Evolutionary conservation across 257 asterid genomes (phyloP), one percentile per base, ranked within the genome.

Genomic region (Coffea eugenioides): DNA sequence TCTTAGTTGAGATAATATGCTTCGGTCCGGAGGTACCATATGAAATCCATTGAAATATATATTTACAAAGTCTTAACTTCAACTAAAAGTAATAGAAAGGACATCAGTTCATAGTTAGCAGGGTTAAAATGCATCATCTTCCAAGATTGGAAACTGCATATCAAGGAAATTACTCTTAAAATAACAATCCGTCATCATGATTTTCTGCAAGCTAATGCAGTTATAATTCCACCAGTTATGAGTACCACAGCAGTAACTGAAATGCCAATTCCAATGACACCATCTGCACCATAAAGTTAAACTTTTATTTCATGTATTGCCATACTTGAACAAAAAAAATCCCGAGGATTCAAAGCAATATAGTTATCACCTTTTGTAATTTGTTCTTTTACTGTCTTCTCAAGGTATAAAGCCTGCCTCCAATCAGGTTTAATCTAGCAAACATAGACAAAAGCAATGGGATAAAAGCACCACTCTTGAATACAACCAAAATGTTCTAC

Each of bases 401-500:
- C 89, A 48, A 93, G 88, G 68, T 89, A 83, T 66, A 87, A 81
- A 69, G 98, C 94, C 85, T 89, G 97, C 77, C 94, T 89, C 94
- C 94, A 91, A 76, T 91, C 93, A 0, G 95, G 94, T 62, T 91
- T 94, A 88, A 93, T 91, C 97, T 93, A 67, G 62, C 74, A 61
- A 76, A 48, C 15, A 21, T 34, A 49, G 54, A 62, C 51, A 23
- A 36, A 6, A 15, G 14, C 0, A 51, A 1, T 21, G 12, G 10
- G 39, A 39, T 16, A 21, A 31, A 10, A 69, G 3, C 9, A 56
- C 46, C 11, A 4, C 11, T 7, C 49, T 15, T 21, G 39, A n/a
- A 61, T 4, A 36, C n/a, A 34, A 73, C 15, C 56, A 0, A 2
- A 20, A 9, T 18, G 36, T 6, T 48, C 4, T 16, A 39, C 41